A percentile compares a stretch with the other conserved stretches of the same genome.
phyloP scores from a whole-genome alignment of 306 rosid species.

The Calophaca sinica region DNA sequence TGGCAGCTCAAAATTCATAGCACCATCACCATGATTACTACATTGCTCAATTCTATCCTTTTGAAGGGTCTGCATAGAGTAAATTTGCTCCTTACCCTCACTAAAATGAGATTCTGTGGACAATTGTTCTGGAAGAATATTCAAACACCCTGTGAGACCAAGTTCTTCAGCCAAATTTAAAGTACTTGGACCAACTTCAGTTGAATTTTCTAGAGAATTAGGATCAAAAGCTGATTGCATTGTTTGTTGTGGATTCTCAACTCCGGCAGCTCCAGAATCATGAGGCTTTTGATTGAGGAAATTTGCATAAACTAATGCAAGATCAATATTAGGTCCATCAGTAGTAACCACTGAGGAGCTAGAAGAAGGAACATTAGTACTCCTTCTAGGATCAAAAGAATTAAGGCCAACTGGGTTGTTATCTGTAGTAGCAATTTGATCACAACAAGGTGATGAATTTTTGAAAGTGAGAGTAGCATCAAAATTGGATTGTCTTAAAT shows the following conservation, averaged over 20 bases:
- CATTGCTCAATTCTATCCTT: conserved; percentile 47
- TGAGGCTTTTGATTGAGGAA: conserved; percentile 69
- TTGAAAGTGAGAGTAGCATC: conserved; percentile 38
- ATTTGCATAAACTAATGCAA: conserved; percentile 80
- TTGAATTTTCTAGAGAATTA: conserved; percentile 48
- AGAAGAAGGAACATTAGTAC: conserved; percentile 43
- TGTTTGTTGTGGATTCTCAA: conserved; percentile 47
- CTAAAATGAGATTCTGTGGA: conserved; percentile 26
- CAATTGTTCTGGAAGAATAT: conserved; percentile 42
- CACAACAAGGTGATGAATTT: conserved; percentile 23
- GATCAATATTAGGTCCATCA: conserved; percentile 73
- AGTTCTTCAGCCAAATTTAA: conserved; percentile 43
- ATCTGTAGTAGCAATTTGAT: neutral
- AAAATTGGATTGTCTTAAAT: conserved; percentile 42
- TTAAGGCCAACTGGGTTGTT: neutral
- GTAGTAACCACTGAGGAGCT: conserved; percentile 43
- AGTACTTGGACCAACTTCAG: conserved; percentile 41
- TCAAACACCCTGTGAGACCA: conserved; percentile 51
- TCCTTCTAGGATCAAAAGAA: conserved; percentile 44
- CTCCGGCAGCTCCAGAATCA: conserved; percentile 19
- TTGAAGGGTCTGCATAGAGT: conserved; percentile 45
- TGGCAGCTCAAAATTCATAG: conserved; percentile 62
- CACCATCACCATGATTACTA: conserved; percentile 33
- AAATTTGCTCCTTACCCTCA: conserved; percentile 34
- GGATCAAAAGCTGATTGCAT: conserved; percentile 47